Conservation (phyloP, 805 yeast species). For the Wickerhamomyces pijperi region DNA sequence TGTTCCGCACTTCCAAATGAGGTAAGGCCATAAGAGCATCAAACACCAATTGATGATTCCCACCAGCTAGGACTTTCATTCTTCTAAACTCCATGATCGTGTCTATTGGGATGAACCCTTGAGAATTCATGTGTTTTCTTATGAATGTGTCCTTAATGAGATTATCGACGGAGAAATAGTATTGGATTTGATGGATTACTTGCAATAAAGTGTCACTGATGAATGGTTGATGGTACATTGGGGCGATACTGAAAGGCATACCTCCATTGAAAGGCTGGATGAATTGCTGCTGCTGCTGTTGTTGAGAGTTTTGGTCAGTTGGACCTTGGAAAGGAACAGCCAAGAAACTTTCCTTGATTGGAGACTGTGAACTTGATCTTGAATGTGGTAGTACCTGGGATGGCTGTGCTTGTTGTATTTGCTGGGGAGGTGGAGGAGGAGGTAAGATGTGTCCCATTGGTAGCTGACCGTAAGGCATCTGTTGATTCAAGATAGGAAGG, state of each 20-base stretch:
- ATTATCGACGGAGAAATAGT: conserved; percentile 84
- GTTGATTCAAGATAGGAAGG: conserved; percentile 2
- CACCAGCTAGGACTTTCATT: conserved; percentile 51
- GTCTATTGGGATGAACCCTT: conserved; percentile 60
- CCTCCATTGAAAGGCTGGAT: conserved; percentile 1
- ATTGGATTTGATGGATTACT: conserved; percentile 58
- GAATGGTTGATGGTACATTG: conserved; percentile 6
- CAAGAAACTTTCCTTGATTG: conserved; percentile 7
- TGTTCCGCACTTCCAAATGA: conserved; percentile 20
- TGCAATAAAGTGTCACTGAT: conserved; percentile 11
- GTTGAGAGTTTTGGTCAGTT: background rate
- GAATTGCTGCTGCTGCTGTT: background rate
- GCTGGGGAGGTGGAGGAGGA: background rate
- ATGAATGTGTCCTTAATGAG: conserved; percentile 73
- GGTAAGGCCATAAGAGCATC: conserved; percentile 10
- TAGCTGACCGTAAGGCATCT: background rate
- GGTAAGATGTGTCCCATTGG: background rate
- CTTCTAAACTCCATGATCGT: conserved; percentile 65
- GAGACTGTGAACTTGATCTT: conserved; percentile 14
- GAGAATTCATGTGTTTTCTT: conserved; percentile 67
- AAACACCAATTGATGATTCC: conserved; percentile 30
- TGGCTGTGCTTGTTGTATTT: conserved; percentile 2
- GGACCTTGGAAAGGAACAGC: conserved; percentile 1
- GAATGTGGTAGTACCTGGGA: conserved; percentile 5
- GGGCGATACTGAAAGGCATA: conserved; percentile 6